These are phyloP conservation scores for Leptomonas pyrrhocoris DNA, from an alignment of 208 protist species.

Conservation along the genomic window DNA sequence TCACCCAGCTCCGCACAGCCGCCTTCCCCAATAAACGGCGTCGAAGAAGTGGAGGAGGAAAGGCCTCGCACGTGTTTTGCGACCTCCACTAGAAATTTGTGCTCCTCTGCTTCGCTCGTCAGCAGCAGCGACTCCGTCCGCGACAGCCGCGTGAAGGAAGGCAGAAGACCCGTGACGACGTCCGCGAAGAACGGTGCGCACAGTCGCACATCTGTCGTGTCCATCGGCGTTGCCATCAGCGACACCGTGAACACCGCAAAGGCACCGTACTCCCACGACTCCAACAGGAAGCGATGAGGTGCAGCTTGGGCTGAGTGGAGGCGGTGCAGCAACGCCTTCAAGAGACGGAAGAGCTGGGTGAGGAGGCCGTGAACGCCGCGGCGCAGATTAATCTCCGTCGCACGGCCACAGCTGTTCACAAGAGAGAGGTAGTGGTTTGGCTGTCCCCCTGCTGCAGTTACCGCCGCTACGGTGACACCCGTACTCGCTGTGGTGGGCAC, in stretches of 20 bases:
- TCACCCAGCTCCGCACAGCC: conserved; percentile 12
- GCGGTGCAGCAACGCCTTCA: conserved; percentile 44
- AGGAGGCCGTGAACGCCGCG: conserved; percentile 49
- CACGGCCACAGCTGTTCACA: conserved; percentile 58
- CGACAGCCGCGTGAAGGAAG: conserved; percentile 55
- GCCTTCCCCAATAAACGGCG: neutral
- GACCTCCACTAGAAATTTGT: conserved; percentile 32
- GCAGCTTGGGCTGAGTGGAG: conserved; percentile 30
- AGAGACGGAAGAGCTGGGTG: conserved; percentile 40
- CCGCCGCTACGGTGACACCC: neutral
- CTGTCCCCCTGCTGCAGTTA: neutral
- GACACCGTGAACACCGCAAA: conserved; percentile 62
- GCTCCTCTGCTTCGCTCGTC: conserved; percentile 28
- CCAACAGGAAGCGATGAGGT: conserved; percentile 62
- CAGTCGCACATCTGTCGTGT: conserved; percentile 50
- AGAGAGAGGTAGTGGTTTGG: conserved; percentile 48
- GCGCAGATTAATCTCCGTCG: conserved; percentile 50
- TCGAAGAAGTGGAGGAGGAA: neutral
- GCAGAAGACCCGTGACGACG: conserved; percentile 50
- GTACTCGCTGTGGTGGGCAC: neutral
- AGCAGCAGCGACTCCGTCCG: conserved; percentile 55
- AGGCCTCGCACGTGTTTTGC: conserved; percentile 27
- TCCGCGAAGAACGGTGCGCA: conserved; percentile 42
- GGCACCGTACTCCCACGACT: conserved; percentile 63
- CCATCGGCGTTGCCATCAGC: conserved; percentile 57